A percentile compares a stretch with the other conserved stretches of the same genome.
These are phyloP conservation scores for Blastocystis sp. DNA, from an alignment of 352 stramenopile species.

Conservation along the genomic window DNA sequence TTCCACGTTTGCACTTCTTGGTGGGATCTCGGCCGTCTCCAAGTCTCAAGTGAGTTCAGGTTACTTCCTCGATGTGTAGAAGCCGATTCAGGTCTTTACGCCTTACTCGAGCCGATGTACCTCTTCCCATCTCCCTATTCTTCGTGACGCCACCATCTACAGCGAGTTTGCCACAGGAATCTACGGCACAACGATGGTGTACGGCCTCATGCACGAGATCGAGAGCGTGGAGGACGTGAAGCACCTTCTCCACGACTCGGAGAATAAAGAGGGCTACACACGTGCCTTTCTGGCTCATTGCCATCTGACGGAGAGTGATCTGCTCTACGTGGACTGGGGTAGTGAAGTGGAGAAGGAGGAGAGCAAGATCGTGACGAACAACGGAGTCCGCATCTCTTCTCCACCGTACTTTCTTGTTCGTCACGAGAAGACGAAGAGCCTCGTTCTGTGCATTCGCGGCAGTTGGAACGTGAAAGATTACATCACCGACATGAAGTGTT, in stretches of 20 bases:
- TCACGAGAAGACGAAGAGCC: neutral
- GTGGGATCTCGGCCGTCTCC: neutral
- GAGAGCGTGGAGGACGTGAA: neutral
- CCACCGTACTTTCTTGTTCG: conserved; percentile 21
- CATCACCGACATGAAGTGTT: neutral
- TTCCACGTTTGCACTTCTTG: neutral
- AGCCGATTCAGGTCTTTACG: neutral
- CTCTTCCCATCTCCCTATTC: neutral
- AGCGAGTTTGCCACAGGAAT: conserved; percentile 52
- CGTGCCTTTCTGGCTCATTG: neutral
- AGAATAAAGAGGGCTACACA: conserved; percentile 6
- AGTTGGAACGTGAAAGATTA: conserved; percentile 4
- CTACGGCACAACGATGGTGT: conserved; percentile 28
- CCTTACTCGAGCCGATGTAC: neutral
- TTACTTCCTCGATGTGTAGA: neutral
- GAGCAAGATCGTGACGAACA: neutral
- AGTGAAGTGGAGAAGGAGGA: neutral
- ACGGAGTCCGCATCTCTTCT: neutral
- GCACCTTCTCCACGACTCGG: neutral
- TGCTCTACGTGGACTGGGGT: conserved; percentile 11
- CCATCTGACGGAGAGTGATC: neutral
- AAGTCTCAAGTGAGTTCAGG: neutral
- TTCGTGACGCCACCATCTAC: neutral
- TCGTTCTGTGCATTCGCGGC: conserved; percentile 40
- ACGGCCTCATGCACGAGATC: conserved; percentile 31